Conservation (phyloP, 2,329 filamentous ascomycete species). For the Ceratocystis diversiconidia region DNA sequence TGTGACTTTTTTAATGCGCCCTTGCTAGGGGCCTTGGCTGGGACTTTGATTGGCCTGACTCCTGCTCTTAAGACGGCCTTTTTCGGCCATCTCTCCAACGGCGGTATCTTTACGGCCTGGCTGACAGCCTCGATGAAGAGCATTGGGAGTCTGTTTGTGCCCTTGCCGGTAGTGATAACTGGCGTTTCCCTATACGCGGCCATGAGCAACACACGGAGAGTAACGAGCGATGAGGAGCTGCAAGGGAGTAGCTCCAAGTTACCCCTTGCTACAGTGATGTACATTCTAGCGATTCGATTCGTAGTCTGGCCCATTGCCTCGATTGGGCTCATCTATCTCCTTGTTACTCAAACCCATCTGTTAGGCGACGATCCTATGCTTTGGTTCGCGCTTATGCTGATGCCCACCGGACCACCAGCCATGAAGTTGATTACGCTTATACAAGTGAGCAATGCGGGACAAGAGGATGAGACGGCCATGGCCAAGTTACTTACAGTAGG, state of each 20-base stretch:
- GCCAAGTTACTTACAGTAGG: slow-evolving; percentile 31
- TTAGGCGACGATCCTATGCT: slow-evolving; percentile 46
- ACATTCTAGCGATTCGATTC: slow-evolving; percentile 43
- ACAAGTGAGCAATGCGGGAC: slow-evolving; percentile 29
- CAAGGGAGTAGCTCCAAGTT: slow-evolving; percentile 28
- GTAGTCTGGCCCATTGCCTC: slow-evolving; percentile 45
- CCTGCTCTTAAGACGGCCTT: slow-evolving; percentile 47
- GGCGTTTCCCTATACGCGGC: slow-evolving; percentile 49
- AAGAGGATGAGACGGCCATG: slow-evolving; percentile 30
- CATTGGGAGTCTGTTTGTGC: slow-evolving; percentile 49
- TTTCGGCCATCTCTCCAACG: slow-evolving; percentile 42
- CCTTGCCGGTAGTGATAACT: slow-evolving; percentile 50
- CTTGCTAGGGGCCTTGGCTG: slow-evolving; percentile 44
- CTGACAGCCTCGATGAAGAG: slow-evolving; percentile 47
- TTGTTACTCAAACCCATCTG: slow-evolving; percentile 38
- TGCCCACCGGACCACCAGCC: slow-evolving; percentile 34
- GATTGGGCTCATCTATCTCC: slow-evolving; percentile 39
- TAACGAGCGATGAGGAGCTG: slow-evolving; percentile 22
- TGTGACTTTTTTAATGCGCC: slow-evolving; percentile 46
- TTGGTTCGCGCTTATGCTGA: slow-evolving; percentile 44
- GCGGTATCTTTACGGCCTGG: slow-evolving; percentile 53
- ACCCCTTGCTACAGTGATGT: slow-evolving; percentile 35
- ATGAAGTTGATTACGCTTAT: slow-evolving; percentile 35
- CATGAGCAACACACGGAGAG: slow-evolving; percentile 22
- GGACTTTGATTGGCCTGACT: slow-evolving; percentile 44